Evolutionary conservation across 495 filamentous ascomycete genomes (phyloP).

Genomic region (Ramalina intermedia): DNA sequence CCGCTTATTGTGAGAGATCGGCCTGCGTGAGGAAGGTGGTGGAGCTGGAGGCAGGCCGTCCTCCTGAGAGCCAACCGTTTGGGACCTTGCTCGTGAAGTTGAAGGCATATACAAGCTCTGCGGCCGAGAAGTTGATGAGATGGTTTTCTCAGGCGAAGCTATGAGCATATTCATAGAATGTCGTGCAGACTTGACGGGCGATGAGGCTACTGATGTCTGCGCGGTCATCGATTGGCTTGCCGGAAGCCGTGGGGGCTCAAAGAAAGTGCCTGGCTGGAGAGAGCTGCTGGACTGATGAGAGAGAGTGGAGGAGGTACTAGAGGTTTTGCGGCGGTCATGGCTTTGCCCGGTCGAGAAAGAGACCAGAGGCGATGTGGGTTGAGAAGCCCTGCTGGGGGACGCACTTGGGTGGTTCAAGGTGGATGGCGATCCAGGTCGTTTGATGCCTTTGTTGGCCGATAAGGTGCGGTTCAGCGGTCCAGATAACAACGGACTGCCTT

Average conservation of each 20-base stretch:
- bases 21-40: slow-evolving; percentile 37
- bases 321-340: slow-evolving; percentile 61
- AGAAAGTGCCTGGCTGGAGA: slow-evolving; percentile 59
- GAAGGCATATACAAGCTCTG: slow-evolving; percentile 26
- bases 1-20: slow-evolving; percentile 56
- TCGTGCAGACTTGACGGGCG: slow-evolving; percentile 62
- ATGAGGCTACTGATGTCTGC: slow-evolving; percentile 51
- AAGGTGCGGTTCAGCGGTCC: slow-evolving; percentile 72
- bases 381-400: slow-evolving; percentile 74
- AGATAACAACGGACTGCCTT: slow-evolving; percentile 70
- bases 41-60: slow-evolving; percentile 46
- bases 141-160: slow-evolving; percentile 37
- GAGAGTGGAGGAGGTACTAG: slow-evolving; percentile 70
- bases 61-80: slow-evolving; percentile 91
- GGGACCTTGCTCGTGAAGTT: slow-evolving; percentile 59
- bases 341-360: slow-evolving; percentile 77
- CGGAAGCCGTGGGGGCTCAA: slow-evolving; percentile 51
- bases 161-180: slow-evolving; percentile 28
- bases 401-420: slow-evolving; percentile 61
- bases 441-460: slow-evolving; percentile 59
- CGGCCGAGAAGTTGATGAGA: slow-evolving; percentile 23
- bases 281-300: slow-evolving; percentile 64
- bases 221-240: slow-evolving; percentile 44
- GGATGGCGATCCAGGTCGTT: slow-evolving; percentile 77
- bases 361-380: slow-evolving; percentile 89